These are phyloP conservation scores for Daldinia caldariorum DNA, from an alignment of 495 filamentous ascomycete species.

Conservation along the genomic window DNA sequence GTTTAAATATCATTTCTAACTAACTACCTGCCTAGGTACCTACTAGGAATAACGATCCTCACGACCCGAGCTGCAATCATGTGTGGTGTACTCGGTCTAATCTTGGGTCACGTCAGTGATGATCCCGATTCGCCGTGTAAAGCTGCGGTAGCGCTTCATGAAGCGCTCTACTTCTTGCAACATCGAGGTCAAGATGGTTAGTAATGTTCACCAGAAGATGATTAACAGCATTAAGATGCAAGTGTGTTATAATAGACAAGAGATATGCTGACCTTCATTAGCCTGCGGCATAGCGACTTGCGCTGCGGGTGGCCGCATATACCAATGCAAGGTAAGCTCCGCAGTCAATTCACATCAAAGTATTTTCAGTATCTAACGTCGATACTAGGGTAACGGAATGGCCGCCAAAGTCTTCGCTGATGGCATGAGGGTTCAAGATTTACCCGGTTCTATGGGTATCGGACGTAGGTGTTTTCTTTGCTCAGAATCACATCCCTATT, in stretches of 20 bases:
- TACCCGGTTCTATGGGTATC: constrained; percentile 85
- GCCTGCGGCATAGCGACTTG: constrained; percentile 82
- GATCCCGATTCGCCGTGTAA: constrained; percentile 35
- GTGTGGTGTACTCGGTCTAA: constrained; percentile 42
- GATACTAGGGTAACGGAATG: constrained; percentile 73
- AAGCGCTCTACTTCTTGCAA: constrained; percentile 83
- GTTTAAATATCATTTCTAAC: background rate
- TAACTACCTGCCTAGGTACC: background rate
- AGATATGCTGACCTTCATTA: constrained; percentile 14
- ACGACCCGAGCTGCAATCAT: constrained; percentile 14
- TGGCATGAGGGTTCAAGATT: constrained; percentile 73
- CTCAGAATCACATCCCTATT: background rate
- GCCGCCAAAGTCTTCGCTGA: constrained; percentile 82
- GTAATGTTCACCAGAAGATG: background rate
- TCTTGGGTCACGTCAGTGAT: constrained; percentile 40
- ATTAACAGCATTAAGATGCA: background rate
- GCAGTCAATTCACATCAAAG: background rate
- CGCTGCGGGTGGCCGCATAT: constrained; percentile 77
- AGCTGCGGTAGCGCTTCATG: constrained; percentile 41
- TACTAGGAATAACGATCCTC: constrained; percentile 9
- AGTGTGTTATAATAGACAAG: background rate
- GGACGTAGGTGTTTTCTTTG: constrained; percentile 54
- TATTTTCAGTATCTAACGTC: background rate
- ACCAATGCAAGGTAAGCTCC: constrained; percentile 69
- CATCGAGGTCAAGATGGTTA: constrained; percentile 79